phyloP scores from a whole-genome alignment of 2,329 filamentous ascomycete genomes.

The Alternaria sp. region DNA sequence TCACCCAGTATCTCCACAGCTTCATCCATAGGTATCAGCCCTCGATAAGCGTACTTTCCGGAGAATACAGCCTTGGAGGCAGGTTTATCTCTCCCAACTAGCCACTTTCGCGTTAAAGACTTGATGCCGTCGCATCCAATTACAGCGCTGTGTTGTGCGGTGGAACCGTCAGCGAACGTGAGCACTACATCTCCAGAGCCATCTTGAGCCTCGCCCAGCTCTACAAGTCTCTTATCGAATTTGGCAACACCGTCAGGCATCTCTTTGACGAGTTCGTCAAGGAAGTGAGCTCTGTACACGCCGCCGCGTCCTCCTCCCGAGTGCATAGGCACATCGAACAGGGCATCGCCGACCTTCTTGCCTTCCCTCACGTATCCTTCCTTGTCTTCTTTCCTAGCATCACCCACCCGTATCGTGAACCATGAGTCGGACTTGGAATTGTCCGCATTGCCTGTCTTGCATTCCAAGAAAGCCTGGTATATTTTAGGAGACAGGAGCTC shows the following conservation, averaged over 20 bases:
- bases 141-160: constrained; percentile 56
- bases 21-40: constrained; percentile 66
- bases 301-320: constrained; percentile 38
- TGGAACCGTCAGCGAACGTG: constrained; percentile 56
- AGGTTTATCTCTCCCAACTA: constrained; percentile 57
- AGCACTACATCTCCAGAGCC: constrained; percentile 46
- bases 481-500: constrained; percentile 57
- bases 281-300: constrained; percentile 58
- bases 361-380: constrained; percentile 37
- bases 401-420: constrained; percentile 44
- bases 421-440: constrained; percentile 30
- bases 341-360: constrained; percentile 38
- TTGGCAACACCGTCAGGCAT: constrained; percentile 53
- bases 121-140: constrained; percentile 72
- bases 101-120: constrained; percentile 60
- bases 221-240: constrained; percentile 52
- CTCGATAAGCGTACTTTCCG: constrained; percentile 68
- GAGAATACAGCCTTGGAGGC: constrained; percentile 60
- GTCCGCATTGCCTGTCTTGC: constrained; percentile 49
- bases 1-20: constrained; percentile 59
- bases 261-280: constrained; percentile 58
- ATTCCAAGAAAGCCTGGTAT: constrained; percentile 50
- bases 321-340: constrained; percentile 38
- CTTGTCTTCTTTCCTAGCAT: constrained; percentile 39
- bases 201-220: constrained; percentile 37